phyloP scores from a whole-genome alignment of 176 grass and related monocot genomes.

The Cenchrus purpureus region DNA sequence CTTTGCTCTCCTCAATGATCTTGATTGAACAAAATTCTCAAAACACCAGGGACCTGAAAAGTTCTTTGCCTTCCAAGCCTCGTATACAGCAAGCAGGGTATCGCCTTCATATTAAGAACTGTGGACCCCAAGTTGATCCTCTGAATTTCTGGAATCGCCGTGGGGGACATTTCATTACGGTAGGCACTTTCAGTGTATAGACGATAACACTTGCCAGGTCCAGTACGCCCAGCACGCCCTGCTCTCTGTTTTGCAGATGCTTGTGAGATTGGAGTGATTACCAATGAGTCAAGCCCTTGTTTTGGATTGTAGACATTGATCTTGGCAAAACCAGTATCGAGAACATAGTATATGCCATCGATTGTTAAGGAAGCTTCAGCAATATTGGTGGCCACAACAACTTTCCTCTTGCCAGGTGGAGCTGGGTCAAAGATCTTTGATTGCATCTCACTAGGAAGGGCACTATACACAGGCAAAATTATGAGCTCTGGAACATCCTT shows the following conservation, averaged over 20 bases:
- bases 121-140: constrained; percentile 83
- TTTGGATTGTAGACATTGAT: constrained; percentile 96
- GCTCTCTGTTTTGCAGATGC: constrained; percentile 96
- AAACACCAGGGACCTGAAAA: constrained; percentile 98
- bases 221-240: constrained; percentile 93
- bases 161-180: constrained; percentile 91
- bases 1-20: constrained; percentile 82
- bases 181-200: constrained; percentile 98
- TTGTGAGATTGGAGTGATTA: constrained; percentile 96
- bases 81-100: constrained; percentile 94
- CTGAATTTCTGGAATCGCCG: constrained; percentile 93
- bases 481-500: constrained; percentile 93
- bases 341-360: constrained; percentile 95
- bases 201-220: constrained; percentile 88
- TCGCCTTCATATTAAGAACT: constrained; percentile 93
- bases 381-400: constrained; percentile 95
- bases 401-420: constrained; percentile 94
- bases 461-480: constrained; percentile 94
- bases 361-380: constrained; percentile 96
- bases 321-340: constrained; percentile 95
- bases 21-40: constrained; percentile 95
- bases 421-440: constrained; percentile 94
- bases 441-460: constrained; percentile 97
- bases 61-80: constrained; percentile 97
- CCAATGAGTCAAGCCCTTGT: constrained; percentile 85